Percentiles rank a stretch among this genome's conserved stretches.
Conservation (phyloP, 805 yeast genomes). For the Teunomyces cretensis region DNA sequence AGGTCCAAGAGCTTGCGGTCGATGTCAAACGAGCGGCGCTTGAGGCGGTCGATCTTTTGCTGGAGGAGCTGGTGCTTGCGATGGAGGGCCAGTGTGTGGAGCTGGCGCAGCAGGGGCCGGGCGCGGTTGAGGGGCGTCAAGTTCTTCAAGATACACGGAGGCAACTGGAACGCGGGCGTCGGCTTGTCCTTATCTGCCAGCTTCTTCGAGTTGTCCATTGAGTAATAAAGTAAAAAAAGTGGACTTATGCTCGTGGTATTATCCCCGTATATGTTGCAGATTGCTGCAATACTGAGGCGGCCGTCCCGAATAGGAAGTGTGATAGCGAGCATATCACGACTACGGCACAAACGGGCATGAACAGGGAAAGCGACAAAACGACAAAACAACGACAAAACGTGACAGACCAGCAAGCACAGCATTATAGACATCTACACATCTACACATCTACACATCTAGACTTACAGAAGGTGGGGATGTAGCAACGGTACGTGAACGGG, state of each 20-base stretch:
- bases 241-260: background rate
- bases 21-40: background rate
- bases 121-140: constrained; percentile 7
- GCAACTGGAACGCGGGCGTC: constrained; percentile 4
- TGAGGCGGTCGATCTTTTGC: background rate
- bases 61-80: background rate
- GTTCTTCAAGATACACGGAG: constrained; percentile 9
- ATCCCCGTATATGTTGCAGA: background rate
- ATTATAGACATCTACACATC: too few relatives aligned
- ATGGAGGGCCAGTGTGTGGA: background rate
- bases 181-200: background rate
- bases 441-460: too few relatives aligned
- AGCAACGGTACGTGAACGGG: too few relatives aligned
- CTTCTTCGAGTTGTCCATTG: background rate
- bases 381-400: too few relatives aligned
- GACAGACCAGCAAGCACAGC: too few relatives aligned
- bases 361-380: too few relatives aligned
- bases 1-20: background rate
- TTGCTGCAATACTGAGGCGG: background rate
- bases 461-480: too few relatives aligned
- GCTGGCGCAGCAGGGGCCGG: background rate
- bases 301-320: background rate
- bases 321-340: background rate
- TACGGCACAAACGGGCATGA: too few relatives aligned
- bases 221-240: background rate